Percentiles rank a stretch among this genome's conserved stretches.
phyloP scores from a whole-genome alignment of 768 basidiomycete species.

The Cytidiella melzeri region DNA sequence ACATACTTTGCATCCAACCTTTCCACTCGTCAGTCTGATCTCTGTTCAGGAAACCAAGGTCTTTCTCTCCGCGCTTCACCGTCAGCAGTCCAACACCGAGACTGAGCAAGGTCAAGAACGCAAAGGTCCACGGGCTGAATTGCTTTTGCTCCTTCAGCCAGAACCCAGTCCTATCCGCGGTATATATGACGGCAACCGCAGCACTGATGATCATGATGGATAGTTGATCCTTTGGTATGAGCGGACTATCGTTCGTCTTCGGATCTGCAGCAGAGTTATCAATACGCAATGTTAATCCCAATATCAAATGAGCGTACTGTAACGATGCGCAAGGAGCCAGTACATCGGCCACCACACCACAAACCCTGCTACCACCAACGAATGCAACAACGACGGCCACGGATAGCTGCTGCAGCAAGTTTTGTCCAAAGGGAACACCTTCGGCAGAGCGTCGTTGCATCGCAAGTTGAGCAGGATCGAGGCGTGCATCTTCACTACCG shows the following conservation, averaged over 20 bases:
- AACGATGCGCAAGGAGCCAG: conserved; percentile 28
- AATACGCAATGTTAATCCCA: not conserved
- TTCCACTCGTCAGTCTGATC: conserved; percentile 98
- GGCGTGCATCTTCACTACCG: conserved; percentile 61
- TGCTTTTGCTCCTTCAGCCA: conserved; percentile 91
- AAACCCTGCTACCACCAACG: conserved; percentile 41
- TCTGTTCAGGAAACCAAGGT: conserved; percentile 83
- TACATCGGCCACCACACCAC: conserved; percentile 47
- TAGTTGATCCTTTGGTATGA: conserved; percentile 32
- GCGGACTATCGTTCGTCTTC: conserved; percentile 12
- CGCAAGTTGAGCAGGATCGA: conserved; percentile 72
- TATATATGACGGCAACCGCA: conserved; percentile 61
- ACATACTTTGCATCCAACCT: conserved; percentile 94
- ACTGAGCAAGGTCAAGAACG: conserved; percentile 45
- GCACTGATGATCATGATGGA: conserved; percentile 58
- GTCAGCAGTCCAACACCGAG: conserved; percentile 58
- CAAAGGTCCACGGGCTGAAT: conserved; percentile 65
- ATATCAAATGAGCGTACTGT: conserved; percentile 18
- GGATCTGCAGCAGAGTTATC: conserved; percentile 10
- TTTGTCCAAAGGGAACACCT: conserved; percentile 40
- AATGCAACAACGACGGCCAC: conserved; percentile 49
- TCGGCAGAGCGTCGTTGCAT: conserved; percentile 84
- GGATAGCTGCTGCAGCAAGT: conserved; percentile 85
- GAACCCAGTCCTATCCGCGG: conserved; percentile 79
- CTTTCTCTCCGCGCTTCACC: conserved; percentile 67